phyloP scores from a whole-genome alignment of 352 stramenopile genomes.

The Pythium phragmiticola region DNA sequence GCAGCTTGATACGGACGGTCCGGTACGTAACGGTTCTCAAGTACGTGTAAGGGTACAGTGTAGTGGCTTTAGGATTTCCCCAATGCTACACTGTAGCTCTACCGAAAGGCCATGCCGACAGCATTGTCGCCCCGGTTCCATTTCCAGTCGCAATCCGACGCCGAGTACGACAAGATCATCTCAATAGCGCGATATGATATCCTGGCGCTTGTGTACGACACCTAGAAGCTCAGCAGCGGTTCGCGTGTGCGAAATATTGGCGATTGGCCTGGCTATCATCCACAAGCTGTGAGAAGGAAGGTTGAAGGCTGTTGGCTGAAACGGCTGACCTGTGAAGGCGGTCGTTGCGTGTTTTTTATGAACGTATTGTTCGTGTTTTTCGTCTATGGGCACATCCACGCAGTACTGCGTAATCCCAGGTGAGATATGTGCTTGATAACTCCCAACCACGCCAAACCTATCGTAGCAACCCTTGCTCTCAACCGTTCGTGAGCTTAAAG shows the following conservation, averaged over 20 bases:
- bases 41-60: too few relatives aligned
- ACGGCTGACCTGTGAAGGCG: too few relatives aligned
- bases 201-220: slow-evolving; percentile 41
- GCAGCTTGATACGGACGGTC: slow-evolving; percentile 42
- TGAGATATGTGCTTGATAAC: too few relatives aligned
- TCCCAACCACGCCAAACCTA: too few relatives aligned
- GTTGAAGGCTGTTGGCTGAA: neutral
- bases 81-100: too few relatives aligned
- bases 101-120: neutral
- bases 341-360: too few relatives aligned
- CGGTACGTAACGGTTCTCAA: slow-evolving; percentile 15
- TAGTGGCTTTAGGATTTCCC: too few relatives aligned
- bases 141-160: slow-evolving; percentile 33
- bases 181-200: slow-evolving; percentile 47
- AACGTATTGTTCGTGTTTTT: too few relatives aligned
- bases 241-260: too few relatives aligned
- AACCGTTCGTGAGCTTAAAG: slow-evolving; percentile 35
- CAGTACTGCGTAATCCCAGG: too few relatives aligned
- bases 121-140: slow-evolving; percentile 28
- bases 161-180: slow-evolving; percentile 47
- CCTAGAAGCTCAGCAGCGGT: slow-evolving; percentile 49
- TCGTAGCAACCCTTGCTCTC: too few relatives aligned
- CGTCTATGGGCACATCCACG: too few relatives aligned
- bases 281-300: slow-evolving; percentile 25
- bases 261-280: slow-evolving; percentile 40